Evolutionary conservation across 78 protist species (phyloP).

Genomic region (Thecamonas trahens): DNA sequence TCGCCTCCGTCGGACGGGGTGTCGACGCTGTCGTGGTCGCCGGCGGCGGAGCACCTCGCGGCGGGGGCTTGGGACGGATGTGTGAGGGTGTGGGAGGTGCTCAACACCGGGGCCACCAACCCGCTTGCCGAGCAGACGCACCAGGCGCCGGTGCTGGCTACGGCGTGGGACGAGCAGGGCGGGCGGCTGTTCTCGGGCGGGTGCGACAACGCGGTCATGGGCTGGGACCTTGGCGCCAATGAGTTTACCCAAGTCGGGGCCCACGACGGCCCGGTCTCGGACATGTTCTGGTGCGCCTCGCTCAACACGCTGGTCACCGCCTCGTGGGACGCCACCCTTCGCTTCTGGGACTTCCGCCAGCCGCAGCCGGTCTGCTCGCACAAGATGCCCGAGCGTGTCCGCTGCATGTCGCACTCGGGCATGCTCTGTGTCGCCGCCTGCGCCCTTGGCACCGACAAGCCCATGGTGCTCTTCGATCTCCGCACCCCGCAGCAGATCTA

Average conservation of each 20-base stretch:
- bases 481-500: no score
- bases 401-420: constrained; percentile 11
- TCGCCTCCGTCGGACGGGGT: constrained; percentile 44
- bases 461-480: no score
- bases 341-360: constrained; percentile 72
- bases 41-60: constrained; percentile 30
- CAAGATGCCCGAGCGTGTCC: constrained; percentile 44
- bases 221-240: constrained; percentile 54
- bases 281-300: constrained; percentile 39
- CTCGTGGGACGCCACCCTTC: constrained; percentile 72
- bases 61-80: constrained; percentile 63
- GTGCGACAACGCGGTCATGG: constrained; percentile 45
- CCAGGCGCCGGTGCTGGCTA: constrained; percentile 45
- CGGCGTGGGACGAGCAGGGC: constrained; percentile 58
- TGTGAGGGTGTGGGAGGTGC: constrained; percentile 33
- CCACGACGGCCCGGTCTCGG: constrained; percentile 61
- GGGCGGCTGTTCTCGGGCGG: constrained; percentile 49
- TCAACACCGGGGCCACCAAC: constrained; percentile 6
- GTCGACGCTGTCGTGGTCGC: constrained; percentile 45
- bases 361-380: constrained; percentile 19
- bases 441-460: no score
- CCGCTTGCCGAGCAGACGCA: constrained; percentile 27
- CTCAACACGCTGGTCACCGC: constrained; percentile 58
- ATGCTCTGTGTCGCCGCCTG: neutral
- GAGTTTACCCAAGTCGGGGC: constrained; percentile 44